Percentiles rank a stretch among this genome's conserved stretches.
phyloP scores from a whole-genome alignment of 345 rosid genomes.

The Carallia brachiata region DNA sequence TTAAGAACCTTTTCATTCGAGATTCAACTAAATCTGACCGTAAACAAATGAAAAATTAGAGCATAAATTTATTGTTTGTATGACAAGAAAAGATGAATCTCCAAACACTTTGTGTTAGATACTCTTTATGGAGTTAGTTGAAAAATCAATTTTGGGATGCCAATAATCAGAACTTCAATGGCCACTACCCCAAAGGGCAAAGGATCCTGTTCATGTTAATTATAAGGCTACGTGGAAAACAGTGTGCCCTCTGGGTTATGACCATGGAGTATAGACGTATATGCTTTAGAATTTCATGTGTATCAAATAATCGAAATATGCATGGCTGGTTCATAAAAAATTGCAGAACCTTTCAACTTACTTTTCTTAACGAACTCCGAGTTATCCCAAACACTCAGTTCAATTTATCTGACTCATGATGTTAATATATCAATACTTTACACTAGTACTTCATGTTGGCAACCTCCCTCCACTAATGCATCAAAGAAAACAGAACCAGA shows the following conservation, averaged over 20 bases:
- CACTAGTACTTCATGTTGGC: background rate
- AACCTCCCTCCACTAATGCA: background rate
- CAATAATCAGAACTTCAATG: too few relatives aligned
- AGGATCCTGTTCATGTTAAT: background rate
- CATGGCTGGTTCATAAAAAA: too few relatives aligned
- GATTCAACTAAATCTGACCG: slow-evolving; percentile 60
- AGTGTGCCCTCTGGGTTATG: background rate
- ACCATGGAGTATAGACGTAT: too few relatives aligned
- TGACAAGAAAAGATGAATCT: background rate
- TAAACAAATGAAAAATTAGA: slow-evolving; percentile 9
- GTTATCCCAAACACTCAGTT: background rate
- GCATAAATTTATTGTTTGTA: background rate
- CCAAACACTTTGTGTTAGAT: too few relatives aligned
- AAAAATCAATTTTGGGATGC: too few relatives aligned
- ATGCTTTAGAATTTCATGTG: too few relatives aligned
- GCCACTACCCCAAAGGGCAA: background rate
- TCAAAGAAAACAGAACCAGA: background rate
- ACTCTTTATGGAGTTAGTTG: too few relatives aligned
- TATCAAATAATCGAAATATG: too few relatives aligned
- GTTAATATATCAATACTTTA: background rate
- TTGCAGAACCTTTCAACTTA: too few relatives aligned
- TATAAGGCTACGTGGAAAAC: background rate
- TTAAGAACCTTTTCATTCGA: slow-evolving; percentile 50
- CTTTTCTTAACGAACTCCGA: background rate
- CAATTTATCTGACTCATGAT: background rate